Base-by-base conservation (phyloP, 768 basidiomycete species). In the Botryobasidium botryosum region DNA sequence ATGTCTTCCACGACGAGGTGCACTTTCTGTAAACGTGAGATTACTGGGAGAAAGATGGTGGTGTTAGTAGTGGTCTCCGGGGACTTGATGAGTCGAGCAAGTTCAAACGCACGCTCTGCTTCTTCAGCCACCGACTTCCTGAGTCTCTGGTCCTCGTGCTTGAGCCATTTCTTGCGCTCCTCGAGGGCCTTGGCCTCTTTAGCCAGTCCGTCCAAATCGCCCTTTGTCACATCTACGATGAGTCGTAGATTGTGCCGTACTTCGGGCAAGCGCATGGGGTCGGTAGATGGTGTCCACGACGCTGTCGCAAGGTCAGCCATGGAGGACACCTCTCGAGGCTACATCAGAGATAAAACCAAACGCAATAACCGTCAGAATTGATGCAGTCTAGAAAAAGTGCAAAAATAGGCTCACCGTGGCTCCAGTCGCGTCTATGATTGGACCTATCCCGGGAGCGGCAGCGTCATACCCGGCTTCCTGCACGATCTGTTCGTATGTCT, bases 401-500 rank as follows among this genome's bases (percentile, higher is more conserved):
- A 37, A 46, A 26, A 8, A 13, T 8, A 7, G 20, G 69, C 81
- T 47, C 59, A 91, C 88, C 51, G 84, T 83, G 45, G 85, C 83
- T 23, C 94, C 88, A 17, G 87, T 82, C 15, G 91, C 86, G 61
- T 99, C 94, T 46, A 96, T 85, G 31, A 99, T 90, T 55, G 79
- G 75, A 2, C 90, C 94, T 39, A 90, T 58, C 2, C 73, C 55
- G 2, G 63, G 53, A 6, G 68, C 53, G 0, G 64, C 59, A 3
- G 56, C 52, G 28, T 77, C 73, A 49, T 75, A 68, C 0, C 80
- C 85, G 20, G 85, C 78, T 57, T 92, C 88, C 2, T 84, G 80
- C 42, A 99, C 59, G 44, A 97, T 85, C 61, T 99, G 75, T 61
- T 99, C 94, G 57, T 96, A 99, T 0, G 90, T 88, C 69, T 92